A percentile compares a stretch with the other conserved stretches of the same genome.
These are phyloP conservation scores for Tillandsia leiboldiana DNA, from an alignment of 176 grass and related monocot species.

Conservation along the genomic window DNA sequence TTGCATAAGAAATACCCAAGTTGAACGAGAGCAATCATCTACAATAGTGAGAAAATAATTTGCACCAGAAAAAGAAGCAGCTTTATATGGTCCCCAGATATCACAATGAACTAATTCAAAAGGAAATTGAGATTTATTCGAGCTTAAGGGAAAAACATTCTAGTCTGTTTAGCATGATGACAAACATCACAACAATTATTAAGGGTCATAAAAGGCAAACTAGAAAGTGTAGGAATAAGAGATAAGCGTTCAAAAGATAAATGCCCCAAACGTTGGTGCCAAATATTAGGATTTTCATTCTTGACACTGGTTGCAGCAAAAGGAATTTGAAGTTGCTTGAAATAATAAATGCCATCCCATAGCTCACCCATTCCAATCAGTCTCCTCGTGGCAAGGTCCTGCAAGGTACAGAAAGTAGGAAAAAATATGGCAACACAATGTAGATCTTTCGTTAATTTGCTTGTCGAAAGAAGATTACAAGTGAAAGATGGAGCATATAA, in stretches of 20 bases:
- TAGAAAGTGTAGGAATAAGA: not conserved
- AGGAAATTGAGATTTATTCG: not conserved
- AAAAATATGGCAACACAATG: no score
- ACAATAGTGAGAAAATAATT: conserved; percentile 19
- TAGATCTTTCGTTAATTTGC: no score
- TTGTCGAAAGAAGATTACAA: no score
- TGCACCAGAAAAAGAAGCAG: conserved; percentile 7
- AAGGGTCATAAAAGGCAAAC: not conserved
- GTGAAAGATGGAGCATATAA: no score
- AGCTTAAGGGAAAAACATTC: not conserved
- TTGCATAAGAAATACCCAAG: not conserved
- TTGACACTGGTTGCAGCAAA: not conserved
- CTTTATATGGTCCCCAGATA: conserved; percentile 17
- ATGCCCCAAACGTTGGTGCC: not conserved
- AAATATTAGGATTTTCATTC: not conserved
- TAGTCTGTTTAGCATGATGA: not conserved
- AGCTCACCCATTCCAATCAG: conserved; percentile 13
- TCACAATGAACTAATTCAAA: conserved; percentile 20
- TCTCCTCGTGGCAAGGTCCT: not conserved
- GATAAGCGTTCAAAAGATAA: not conserved
- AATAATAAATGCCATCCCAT: not conserved
- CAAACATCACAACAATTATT: not conserved
- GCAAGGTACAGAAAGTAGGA: conserved; percentile 1
- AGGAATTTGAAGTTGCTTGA: not conserved
- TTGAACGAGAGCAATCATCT: not conserved